Percentiles rank a stretch among this genome's conserved stretches.
phyloP scores from a whole-genome alignment of 768 basidiomycete genomes.

The Trametes cingulata region DNA sequence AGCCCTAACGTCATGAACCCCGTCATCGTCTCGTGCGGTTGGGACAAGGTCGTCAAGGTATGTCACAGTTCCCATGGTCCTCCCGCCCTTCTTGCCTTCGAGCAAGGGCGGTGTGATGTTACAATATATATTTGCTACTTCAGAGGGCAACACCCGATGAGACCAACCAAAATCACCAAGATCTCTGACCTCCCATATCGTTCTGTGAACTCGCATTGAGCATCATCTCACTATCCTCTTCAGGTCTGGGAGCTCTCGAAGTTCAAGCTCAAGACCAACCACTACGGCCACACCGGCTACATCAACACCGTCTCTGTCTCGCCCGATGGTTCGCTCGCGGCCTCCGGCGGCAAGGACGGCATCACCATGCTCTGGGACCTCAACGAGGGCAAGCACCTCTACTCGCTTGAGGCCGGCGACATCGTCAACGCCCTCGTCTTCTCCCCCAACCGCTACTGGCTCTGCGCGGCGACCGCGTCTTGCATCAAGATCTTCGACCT shows the following conservation, averaged over 20 bases:
- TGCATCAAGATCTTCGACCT: slow-evolving; percentile 99
- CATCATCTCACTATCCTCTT: neutral
- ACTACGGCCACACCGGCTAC: slow-evolving; percentile 99
- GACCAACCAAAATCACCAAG: slow-evolving; percentile 39
- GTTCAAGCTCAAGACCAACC: slow-evolving; percentile 99
- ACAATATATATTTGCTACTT: slow-evolving; percentile 37
- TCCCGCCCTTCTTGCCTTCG: slow-evolving; percentile 33
- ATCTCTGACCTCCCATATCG: slow-evolving; percentile 31
- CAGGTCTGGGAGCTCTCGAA: slow-evolving; percentile 99
- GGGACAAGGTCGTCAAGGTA: slow-evolving; percentile 99
- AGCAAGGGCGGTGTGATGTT: slow-evolving; percentile 28
- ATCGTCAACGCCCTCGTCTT: slow-evolving; percentile 99
- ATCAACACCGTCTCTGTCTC: slow-evolving; percentile 99
- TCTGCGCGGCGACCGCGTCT: slow-evolving; percentile 96
- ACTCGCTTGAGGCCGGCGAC: slow-evolving; percentile 98
- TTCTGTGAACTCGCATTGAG: neutral
- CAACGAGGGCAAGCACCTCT: slow-evolving; percentile 99
- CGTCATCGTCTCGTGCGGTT: slow-evolving; percentile 97
- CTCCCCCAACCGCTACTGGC: slow-evolving; percentile 99
- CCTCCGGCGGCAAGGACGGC: slow-evolving; percentile 98
- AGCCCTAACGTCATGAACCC: slow-evolving; percentile 97
- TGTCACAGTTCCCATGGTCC: slow-evolving; percentile 29
- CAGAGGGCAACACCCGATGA: slow-evolving; percentile 35
- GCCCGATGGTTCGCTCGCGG: slow-evolving; percentile 97
- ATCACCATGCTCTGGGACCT: slow-evolving; percentile 99